These are phyloP conservation scores for Hyaloperonospora brassicae DNA, from an alignment of 352 stramenopile species.

Conservation along the genomic window DNA sequence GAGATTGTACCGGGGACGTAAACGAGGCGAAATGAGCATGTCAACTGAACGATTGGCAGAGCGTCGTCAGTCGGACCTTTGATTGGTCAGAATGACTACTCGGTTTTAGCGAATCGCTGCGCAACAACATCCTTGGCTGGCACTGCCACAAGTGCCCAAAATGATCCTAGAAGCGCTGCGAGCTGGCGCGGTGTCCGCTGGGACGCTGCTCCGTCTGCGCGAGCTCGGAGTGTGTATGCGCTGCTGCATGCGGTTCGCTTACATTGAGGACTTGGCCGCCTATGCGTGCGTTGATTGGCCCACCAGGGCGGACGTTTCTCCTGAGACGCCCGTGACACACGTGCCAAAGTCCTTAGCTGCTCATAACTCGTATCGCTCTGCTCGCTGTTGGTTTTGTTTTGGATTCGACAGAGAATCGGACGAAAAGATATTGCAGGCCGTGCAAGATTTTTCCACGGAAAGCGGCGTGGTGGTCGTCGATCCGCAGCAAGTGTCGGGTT, in stretches of 20 bases:
- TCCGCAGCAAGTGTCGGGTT: constrained; percentile 17
- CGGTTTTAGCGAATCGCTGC: constrained; percentile 17
- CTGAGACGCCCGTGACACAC: not conserved
- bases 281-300: constrained; percentile 41
- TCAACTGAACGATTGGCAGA: constrained; percentile 17
- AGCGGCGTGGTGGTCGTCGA: constrained; percentile 15
- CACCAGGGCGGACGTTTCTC: not conserved
- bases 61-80: constrained; percentile 4
- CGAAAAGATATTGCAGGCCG: constrained; percentile 20
- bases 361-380: constrained; percentile 2
- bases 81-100: constrained; percentile 14
- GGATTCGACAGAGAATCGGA: constrained; percentile 22
- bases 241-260: constrained; percentile 59
- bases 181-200: constrained; percentile 24
- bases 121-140: not conserved
- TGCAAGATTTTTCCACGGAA: constrained; percentile 19
- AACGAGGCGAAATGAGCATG: constrained; percentile 8
- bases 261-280: constrained; percentile 32
- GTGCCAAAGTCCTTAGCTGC: too few relatives aligned
- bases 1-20: constrained; percentile 16
- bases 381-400: constrained; percentile 1
- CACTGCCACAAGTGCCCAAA: too few relatives aligned
- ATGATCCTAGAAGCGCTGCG: constrained; percentile 7
- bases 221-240: constrained; percentile 45
- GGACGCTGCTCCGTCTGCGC: constrained; percentile 12